These are phyloP conservation scores for Mixia osmundae DNA, from an alignment of 1,284 basidiomycete genomes.

Conservation along the genomic window DNA sequence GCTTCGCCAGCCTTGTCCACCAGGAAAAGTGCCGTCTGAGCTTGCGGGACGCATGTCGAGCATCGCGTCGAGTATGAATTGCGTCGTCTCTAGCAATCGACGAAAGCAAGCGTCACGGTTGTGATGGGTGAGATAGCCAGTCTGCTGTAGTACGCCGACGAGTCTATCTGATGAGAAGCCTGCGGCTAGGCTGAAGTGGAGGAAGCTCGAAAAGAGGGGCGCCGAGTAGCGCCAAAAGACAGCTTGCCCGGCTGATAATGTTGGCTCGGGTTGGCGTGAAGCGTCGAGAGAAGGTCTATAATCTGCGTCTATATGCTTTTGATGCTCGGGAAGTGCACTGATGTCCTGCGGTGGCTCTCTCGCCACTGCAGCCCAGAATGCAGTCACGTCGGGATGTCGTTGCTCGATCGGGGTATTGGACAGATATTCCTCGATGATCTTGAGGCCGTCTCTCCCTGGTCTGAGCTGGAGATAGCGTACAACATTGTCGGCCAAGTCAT, in stretches of 20 bases:
- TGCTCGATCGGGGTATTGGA: constrained; percentile 1
- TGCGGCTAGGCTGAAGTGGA: constrained; percentile 15
- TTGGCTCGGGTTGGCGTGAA: constrained; percentile 2
- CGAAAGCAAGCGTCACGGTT: constrained; percentile 14
- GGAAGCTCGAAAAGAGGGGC: constrained; percentile 11
- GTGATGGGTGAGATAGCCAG: constrained; percentile 13
- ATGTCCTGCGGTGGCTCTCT: constrained; percentile 8
- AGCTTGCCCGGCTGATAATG: constrained; percentile 12
- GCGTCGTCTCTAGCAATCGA: constrained; percentile 12
- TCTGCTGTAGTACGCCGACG: constrained; percentile 12
- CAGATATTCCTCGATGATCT: constrained; percentile 8
- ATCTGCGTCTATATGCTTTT: constrained; percentile 1
- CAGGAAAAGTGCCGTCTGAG: too few relatives aligned
- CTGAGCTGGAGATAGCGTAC: constrained; percentile 11
- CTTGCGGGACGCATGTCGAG: constrained; percentile 13
- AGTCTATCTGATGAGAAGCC: constrained; percentile 12
- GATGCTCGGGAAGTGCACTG: background rate
- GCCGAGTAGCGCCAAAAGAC: constrained; percentile 15
- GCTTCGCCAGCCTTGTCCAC: constrained; percentile 13
- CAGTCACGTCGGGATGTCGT: constrained; percentile 4
- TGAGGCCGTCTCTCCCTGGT: constrained; percentile 10
- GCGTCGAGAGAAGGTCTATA: too few relatives aligned
- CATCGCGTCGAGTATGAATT: constrained; percentile 11
- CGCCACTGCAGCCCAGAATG: constrained; percentile 12
- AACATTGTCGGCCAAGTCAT: constrained; percentile 9